phyloP scores from a whole-genome alignment of 1,284 basidiomycete species.

The Irpex sp. region DNA sequence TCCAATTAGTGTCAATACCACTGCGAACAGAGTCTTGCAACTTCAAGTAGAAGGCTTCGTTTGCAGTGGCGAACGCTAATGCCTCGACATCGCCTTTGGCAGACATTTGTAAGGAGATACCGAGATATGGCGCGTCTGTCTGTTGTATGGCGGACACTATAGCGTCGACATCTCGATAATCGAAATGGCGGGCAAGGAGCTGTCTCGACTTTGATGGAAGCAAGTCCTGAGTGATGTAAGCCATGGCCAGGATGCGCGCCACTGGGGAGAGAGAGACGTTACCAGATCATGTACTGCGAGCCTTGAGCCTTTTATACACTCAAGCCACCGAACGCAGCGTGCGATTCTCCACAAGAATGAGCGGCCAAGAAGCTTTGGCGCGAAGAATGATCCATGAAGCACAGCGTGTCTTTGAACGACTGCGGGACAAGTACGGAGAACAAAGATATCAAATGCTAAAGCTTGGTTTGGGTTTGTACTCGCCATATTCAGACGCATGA shows the following conservation, averaged over 20 bases:
- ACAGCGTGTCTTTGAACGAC: too few relatives aligned
- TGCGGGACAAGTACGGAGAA: too few relatives aligned
- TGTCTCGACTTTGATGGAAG: background rate
- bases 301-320: too few relatives aligned
- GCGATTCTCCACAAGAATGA: too few relatives aligned
- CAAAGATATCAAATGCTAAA: too few relatives aligned
- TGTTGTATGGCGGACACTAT: background rate
- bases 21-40: background rate
- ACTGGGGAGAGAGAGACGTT: too few relatives aligned
- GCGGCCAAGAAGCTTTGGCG: too few relatives aligned
- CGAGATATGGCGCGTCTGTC: background rate
- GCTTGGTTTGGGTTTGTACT: too few relatives aligned
- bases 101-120: conserved; percentile 4
- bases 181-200: background rate
- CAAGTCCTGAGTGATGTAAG: background rate
- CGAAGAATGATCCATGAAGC: too few relatives aligned
- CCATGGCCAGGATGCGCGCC: background rate
- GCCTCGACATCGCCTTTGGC: background rate
- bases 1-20: background rate
- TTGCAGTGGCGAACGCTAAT: background rate
- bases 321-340: too few relatives aligned
- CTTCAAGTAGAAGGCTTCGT: background rate
- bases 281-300: too few relatives aligned
- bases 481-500: too few relatives aligned
- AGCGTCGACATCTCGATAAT: background rate